Conservation (phyloP, 2,329 filamentous ascomycete species). For the Aspergillus arachidicola region DNA sequence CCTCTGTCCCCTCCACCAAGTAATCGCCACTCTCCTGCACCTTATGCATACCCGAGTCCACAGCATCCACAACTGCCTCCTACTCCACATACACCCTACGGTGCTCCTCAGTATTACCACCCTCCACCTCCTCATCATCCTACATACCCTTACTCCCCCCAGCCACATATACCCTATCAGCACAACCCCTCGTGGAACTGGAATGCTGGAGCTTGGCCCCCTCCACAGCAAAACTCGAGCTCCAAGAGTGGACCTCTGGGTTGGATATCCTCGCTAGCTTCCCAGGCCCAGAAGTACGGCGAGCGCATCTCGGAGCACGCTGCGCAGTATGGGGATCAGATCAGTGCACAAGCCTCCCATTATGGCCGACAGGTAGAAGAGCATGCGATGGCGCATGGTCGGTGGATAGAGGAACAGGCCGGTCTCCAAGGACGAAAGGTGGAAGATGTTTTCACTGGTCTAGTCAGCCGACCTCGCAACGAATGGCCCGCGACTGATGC, state of each 20-base stretch:
- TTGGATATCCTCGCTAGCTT: conserved; percentile 39
- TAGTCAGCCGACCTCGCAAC: conserved; percentile 13
- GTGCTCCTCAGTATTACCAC: conserved; percentile 25
- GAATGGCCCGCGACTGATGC: conserved; percentile 19
- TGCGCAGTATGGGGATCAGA: conserved; percentile 35
- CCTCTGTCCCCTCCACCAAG: conserved; percentile 10
- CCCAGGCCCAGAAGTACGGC: conserved; percentile 44
- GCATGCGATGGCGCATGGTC: conserved; percentile 39
- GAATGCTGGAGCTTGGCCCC: conserved; percentile 27
- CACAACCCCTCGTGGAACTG: conserved; percentile 31
- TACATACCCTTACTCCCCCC: conserved; percentile 27
- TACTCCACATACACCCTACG: conserved; percentile 23
- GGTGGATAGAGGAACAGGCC: conserved; percentile 43
- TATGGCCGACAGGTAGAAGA: conserved; percentile 44
- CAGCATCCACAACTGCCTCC: conserved; percentile 16
- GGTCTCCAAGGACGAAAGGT: conserved; percentile 31
- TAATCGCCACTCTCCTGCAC: conserved; percentile 9
- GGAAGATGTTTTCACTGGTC: conserved; percentile 23
- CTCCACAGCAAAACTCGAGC: conserved; percentile 23
- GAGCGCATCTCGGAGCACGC: conserved; percentile 41
- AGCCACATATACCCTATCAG: conserved; percentile 23
- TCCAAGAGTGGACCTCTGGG: conserved; percentile 32
- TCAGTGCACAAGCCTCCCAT: conserved; percentile 37
- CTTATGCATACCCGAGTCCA: conserved; percentile 20
- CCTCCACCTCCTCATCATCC: conserved; percentile 21